phyloP scores from a whole-genome alignment of 2,329 filamentous ascomycete species.

The Ophiostoma sp. region DNA sequence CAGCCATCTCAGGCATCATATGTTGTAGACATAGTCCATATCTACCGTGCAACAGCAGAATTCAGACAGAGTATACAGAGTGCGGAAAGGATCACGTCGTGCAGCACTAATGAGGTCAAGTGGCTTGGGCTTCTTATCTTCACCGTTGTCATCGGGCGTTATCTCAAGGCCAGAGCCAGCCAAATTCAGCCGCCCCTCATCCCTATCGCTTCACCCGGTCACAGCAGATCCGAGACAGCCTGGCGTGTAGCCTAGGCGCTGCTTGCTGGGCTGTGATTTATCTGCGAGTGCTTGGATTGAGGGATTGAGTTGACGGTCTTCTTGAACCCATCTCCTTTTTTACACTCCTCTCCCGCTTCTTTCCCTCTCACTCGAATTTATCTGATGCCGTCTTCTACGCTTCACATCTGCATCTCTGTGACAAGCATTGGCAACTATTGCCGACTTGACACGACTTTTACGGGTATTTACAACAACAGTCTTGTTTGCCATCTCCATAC shows the following conservation, averaged over 20 bases:
- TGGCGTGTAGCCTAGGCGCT: not conserved
- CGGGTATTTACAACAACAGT: not conserved
- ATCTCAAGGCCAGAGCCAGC: constrained; percentile 12
- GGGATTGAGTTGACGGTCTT: not conserved
- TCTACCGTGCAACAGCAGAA: not conserved
- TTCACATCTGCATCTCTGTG: not conserved
- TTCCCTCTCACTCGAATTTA: not conserved
- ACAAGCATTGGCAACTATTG: not conserved
- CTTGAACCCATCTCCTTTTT: constrained; percentile 5
- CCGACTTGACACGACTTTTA: too few relatives aligned
- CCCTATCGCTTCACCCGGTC: not conserved
- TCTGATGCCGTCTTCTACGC: not conserved
- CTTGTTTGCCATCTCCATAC: not conserved
- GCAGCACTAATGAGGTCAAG: constrained; percentile 11
- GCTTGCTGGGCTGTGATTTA: not conserved
- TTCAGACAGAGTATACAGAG: not conserved
- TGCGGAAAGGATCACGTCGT: not conserved
- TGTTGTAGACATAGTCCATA: not conserved
- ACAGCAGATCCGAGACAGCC: constrained; percentile 1
- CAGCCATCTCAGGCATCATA: not conserved
- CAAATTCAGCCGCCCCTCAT: constrained; percentile 4
- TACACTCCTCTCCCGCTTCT: constrained; percentile 6
- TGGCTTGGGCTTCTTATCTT: constrained; percentile 11
- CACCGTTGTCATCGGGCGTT: constrained; percentile 6
- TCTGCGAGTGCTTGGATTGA: not conserved